Evolutionary conservation across 78 protist species (phyloP).

Genomic region (Tieghemostelium lacteum): DNA sequence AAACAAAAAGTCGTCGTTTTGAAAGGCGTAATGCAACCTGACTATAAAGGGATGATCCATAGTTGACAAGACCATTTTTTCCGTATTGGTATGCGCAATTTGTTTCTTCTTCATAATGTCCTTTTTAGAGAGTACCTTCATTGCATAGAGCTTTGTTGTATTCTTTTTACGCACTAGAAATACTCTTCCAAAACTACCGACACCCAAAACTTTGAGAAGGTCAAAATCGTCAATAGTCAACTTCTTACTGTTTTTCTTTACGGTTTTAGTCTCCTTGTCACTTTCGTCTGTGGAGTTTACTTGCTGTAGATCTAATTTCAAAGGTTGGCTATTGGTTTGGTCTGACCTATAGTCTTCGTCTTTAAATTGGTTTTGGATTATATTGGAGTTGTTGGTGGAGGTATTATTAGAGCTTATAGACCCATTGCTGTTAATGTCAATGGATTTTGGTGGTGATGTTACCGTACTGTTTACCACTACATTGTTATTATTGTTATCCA

Average conservation of each 20-base stretch:
- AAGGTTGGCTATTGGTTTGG: too few species aligned
- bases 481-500: too few species aligned
- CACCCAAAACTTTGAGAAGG: constrained; percentile 82
- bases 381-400: too few species aligned
- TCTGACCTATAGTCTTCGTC: background rate
- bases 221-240: constrained; percentile 82
- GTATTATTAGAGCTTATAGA: too few species aligned
- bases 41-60: constrained; percentile 82
- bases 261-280: background rate
- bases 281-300: background rate
- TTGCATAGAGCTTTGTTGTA: constrained; percentile 36
- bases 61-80: constrained; percentile 67
- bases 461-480: background rate
- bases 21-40: constrained; percentile 87
- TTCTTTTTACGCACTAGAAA: constrained; percentile 49
- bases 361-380: too few species aligned
- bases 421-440: too few species aligned
- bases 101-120: constrained; percentile 68
- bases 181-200: constrained; percentile 87
- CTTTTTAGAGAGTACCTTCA: constrained; percentile 75
- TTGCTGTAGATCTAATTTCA: background rate
- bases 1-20: constrained; percentile 83
- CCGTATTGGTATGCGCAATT: constrained; percentile 72
- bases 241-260: background rate
- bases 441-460: background rate